Base-by-base conservation (phyloP, 805 yeast genomes). In the Yamadazyma akitaensis region DNA sequence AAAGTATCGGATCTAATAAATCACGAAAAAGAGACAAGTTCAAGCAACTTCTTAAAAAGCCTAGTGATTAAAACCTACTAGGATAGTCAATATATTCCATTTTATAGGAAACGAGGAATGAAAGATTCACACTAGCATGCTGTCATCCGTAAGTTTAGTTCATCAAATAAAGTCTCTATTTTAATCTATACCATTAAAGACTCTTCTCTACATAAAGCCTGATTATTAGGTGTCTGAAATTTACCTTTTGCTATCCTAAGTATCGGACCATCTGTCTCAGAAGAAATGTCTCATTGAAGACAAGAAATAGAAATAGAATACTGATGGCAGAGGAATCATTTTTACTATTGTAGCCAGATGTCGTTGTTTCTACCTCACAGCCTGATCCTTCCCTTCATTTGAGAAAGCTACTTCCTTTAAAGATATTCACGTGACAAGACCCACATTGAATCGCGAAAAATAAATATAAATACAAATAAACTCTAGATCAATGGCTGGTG, bases 401-500 rank as follows among this genome's bases (percentile, higher is more conserved):
- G n/a, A n/a, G n/a, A n/a, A n/a, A n/a, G n/a, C n/a, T n/a, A n/a
- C n/a, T n/a, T n/a, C n/a, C n/a, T n/a, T 21, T 21, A 7, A 7
- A 28, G 32, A 28, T 28, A 4, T 28, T 28, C 37, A 19, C 37
- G 37, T 17, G 24, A 34, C 37, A 18, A 36, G n/a, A 21, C 24
- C n/a, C 33, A 37, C 42, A 42, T 28, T 34, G 4, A 28, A 28
- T 28, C 32, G 32, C 32, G 32, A 28, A 28, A 19, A 43, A 37
- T 18, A 19, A 35, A 28, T 34, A 43, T 19, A 43, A 43, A 18
- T 28, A 26, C 21, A 36, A 37, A 40, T 34, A 21, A 21, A 12
- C 37, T 14, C 34, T 42, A 21, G 14, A 43, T 21, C 13, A 37
- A 46, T 46, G 49, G 39, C 35, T 18, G 88, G 88, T 5, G 95